phyloP scores from a whole-genome alignment of 2,329 filamentous ascomycete genomes.

The Sclerotinia spermophila region DNA sequence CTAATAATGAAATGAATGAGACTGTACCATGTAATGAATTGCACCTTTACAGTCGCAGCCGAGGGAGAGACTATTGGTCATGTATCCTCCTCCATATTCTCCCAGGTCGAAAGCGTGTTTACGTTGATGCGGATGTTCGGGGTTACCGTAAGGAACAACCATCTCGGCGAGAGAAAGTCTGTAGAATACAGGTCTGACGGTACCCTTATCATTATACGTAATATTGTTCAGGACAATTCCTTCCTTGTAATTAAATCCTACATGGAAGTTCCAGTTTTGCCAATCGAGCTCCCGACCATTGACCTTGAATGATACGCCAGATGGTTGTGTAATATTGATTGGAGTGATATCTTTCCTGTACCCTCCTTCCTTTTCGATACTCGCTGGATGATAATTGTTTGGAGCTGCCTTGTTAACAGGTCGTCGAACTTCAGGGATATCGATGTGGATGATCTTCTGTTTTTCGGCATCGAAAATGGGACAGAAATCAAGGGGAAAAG shows the following conservation, averaged over 20 bases:
- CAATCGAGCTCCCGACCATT: constrained; percentile 72
- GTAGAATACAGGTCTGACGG: constrained; percentile 77
- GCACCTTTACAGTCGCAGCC: constrained; percentile 86
- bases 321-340: constrained; percentile 81
- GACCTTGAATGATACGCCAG: constrained; percentile 82
- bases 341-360: constrained; percentile 79
- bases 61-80: constrained; percentile 73
- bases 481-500: constrained; percentile 88
- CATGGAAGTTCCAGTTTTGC: constrained; percentile 92
- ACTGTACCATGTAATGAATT: constrained; percentile 74
- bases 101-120: constrained; percentile 81
- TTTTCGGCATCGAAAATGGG: constrained; percentile 86
- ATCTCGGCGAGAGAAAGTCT: constrained; percentile 86
- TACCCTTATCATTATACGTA: constrained; percentile 81
- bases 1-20: not conserved
- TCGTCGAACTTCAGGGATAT: constrained; percentile 70
- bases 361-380: constrained; percentile 69
- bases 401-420: constrained; percentile 68
- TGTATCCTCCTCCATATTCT: constrained; percentile 78
- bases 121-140: constrained; percentile 73
- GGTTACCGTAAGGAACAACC: constrained; percentile 87
- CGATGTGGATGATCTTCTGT: constrained; percentile 53
- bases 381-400: constrained; percentile 75
- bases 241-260: constrained; percentile 93
- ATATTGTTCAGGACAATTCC: constrained; percentile 89